Evolutionary conservation across 352 stramenopile genomes (phyloP), one percentile per base, ranked within the genome.

Genomic region (Globisporangium alternatum): DNA sequence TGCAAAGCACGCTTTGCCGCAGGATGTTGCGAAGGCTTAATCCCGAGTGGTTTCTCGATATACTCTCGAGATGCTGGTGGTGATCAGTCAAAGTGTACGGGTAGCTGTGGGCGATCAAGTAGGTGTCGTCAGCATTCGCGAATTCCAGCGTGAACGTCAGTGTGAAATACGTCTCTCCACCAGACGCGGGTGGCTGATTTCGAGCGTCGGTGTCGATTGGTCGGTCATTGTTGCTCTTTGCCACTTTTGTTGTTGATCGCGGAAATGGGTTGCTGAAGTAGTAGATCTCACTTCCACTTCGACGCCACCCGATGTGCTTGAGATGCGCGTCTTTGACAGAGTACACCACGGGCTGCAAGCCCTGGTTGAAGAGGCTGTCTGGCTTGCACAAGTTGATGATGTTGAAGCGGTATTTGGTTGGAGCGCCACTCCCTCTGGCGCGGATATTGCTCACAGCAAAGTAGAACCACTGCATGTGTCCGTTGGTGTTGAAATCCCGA

Each of bases 381-480:
- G 89, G 80, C 48, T 98, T 98, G 62, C 87, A 96, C 41, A 98
- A 48, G 60, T 98, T 98, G 19, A 97, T 62, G 59, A 98, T 94
- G 65, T 97, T 95, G 69, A 98, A 97, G 1, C 80, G 90, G 57
- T 91, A 94, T 31, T 78, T 80, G 7, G 39, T 51, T 28, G 58
- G 35, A 19, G 30, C 30, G 22, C 41, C 22, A 31, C n/a, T 58
- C 25, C 4, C 37, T 5, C 56, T 39, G 2, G 49, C n/a, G 2
- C 74, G 62, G 8, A 86, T 73, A 58, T 97, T 97, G 53, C 76
- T 85, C n/a, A 98, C 71, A 2, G 78, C 80, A 68, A 98, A 98
- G 65, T 98, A 98, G 60, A 98, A 98, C 95, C 95, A 98, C 72
- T 98, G 90, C 67, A 80, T 96, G 57, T 97, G 80, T 0, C 87